phyloP scores from a whole-genome alignment of 1,139 yeast species.

The Taphrina betulina region DNA sequence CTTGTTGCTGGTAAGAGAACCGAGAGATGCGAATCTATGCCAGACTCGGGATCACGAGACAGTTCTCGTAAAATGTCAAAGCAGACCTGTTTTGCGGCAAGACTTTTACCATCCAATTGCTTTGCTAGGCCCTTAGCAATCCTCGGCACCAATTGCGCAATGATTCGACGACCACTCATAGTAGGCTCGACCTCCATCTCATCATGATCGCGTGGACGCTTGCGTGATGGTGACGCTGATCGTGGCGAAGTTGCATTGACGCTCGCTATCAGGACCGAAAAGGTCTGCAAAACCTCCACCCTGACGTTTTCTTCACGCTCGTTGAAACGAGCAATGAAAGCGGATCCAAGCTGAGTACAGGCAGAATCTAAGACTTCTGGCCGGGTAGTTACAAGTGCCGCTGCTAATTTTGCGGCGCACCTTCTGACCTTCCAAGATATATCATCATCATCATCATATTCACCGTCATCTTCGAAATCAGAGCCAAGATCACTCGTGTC shows the following conservation, averaged over 20 bases:
- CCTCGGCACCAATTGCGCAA: background rate
- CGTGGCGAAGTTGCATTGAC: background rate
- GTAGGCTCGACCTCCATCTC: constrained; percentile 19
- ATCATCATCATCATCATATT: constrained; percentile 56
- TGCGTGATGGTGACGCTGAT: constrained; percentile 12
- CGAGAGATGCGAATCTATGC: background rate
- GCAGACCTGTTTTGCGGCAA: constrained; percentile 3
- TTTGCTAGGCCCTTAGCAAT: constrained; percentile 7
- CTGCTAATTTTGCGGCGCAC: constrained; percentile 53
- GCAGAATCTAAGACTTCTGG: constrained; percentile 39
- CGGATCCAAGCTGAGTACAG: constrained; percentile 40
- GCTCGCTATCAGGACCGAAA: constrained; percentile 37
- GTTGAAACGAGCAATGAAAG: constrained; percentile 43
- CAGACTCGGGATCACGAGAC: background rate
- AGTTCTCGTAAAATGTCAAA: constrained; percentile 4
- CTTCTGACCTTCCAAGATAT: constrained; percentile 71
- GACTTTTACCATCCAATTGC: constrained; percentile 18
- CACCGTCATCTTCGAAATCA: constrained; percentile 46
- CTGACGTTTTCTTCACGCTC: constrained; percentile 49
- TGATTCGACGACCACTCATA: too few relatives aligned
- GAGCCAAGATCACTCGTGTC: constrained; percentile 41
- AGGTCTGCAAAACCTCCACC: constrained; percentile 44
- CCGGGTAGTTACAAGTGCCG: constrained; percentile 47
- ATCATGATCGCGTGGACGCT: constrained; percentile 17
- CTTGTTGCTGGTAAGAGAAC: background rate